phyloP scores from a whole-genome alignment of 805 yeast species.

The Lipomyces sp. region DNA sequence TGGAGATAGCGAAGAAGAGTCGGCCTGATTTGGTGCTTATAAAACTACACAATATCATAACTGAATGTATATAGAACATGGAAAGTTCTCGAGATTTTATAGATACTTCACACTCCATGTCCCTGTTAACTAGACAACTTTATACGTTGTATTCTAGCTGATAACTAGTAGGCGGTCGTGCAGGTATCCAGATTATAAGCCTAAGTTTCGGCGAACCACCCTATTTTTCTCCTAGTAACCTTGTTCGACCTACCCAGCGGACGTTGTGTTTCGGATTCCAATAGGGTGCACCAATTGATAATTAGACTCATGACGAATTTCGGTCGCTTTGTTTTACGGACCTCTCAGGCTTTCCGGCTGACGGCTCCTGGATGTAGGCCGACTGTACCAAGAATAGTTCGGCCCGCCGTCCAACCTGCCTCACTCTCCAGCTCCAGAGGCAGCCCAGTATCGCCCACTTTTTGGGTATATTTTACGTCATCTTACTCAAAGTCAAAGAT shows the following conservation, averaged over 20 bases:
- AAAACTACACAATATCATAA: neutral
- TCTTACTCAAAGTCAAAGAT: neutral
- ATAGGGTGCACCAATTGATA: neutral
- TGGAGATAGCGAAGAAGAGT: conserved; percentile 22
- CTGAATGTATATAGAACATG: neutral
- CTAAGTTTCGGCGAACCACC: no score
- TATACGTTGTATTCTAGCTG: neutral
- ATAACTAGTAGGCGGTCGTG: no score
- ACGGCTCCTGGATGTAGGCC: neutral
- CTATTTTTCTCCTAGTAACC: no score
- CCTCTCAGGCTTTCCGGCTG: neutral
- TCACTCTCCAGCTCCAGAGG: neutral
- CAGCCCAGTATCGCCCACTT: neutral
- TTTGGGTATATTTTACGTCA: neutral
- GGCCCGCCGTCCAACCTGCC: neutral
- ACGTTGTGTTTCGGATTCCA: no score
- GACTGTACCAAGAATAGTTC: neutral
- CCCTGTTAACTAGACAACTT: neutral
- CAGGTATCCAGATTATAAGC: no score
- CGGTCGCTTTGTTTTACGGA: neutral
- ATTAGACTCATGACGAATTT: neutral
- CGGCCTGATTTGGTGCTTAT: neutral
- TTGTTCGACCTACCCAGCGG: no score
- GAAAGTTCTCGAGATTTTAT: neutral
- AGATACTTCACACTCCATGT: neutral